Base-by-base conservation (phyloP, 352 stramenopile species). In the Blastocystis sp. region DNA sequence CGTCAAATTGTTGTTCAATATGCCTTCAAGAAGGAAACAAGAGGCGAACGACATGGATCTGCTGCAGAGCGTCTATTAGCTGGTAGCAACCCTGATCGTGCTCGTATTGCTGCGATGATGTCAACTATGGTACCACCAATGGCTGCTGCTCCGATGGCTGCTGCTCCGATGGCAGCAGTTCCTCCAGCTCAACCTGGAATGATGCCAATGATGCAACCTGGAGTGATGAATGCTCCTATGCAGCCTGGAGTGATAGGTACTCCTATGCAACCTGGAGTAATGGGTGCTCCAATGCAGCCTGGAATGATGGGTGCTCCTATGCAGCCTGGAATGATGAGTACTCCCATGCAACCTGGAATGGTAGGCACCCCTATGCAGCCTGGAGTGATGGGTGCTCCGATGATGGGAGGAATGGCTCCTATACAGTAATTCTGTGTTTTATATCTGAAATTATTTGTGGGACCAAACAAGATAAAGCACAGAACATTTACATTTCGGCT, bases 1-100 rank as follows among this genome's bases (percentile, higher is more conserved):
- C 91, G 95, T 6, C 94, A 97, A 88, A 97, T 99, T 88, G 92
- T 96, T 46, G 96, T 99, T 11, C 94, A 98, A 90, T 99, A 98
- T 91, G 96, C 96, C 11, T 98, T 96, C 90, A 99, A 98, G 91
- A 98, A 98, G 88, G 95, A 97, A 88, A 95, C 92, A 59, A 91
- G 94, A 54, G 93, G 94, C 46, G 94, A 97, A 87, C 91, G 94
- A 29, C 94, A 97, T 88, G 94, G 94, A 19, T 95, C 93, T 0
- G 91, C 95, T 69, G 93, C 93, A 52, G 93, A 96, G 88, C 90
- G 93, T 11, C 86, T 95, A 61, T 88, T 96, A 42, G 93, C 93
- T 12, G 91, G 51, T 93, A 86, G 92, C 88, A 78, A 95, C 94
- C 87, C 92, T 91, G 16, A 94, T 93, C 78, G 93, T 93, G 73